Base-by-base conservation (phyloP, 1,284 basidiomycete species). In the Limonomyces culmigenus region DNA sequence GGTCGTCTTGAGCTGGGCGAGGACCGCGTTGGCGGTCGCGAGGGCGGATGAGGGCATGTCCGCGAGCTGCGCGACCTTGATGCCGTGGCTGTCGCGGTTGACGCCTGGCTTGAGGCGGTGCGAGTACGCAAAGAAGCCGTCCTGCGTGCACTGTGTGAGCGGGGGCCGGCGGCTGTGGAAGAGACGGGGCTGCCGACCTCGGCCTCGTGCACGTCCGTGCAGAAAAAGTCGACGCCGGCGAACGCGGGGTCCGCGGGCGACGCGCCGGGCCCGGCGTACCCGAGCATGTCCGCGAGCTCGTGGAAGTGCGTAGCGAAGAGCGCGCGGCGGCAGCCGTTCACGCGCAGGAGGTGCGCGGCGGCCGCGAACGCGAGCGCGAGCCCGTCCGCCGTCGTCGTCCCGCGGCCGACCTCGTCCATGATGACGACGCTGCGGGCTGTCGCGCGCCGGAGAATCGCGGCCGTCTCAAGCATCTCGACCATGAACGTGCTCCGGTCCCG, bases 291-390 rank as follows among this genome's bases (percentile, higher is more conserved):
- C 2, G 80, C 79, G 10, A 98, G 59, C 49, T 96, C 89, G 52
- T 97, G 89, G 48, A 96, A 96, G 55, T 98, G 93, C 10, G 93
- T 98, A 2, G 95, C 93, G 50, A 98, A 98, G 18, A 98, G 60
- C 2, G 84, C 71, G 16, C 89, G 71, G n/a, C n/a, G n/a, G 50
- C 84, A 89, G 36, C 63, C 59, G 48, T 86, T 89, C n/a, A 69
- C 58, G 13, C 63, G 56, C 31, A 81, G 59, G 12, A 98, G 67
- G 49, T 93, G 78, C 49, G 91, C 74, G 11, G 95, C 63, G 2
- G 89, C 78, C 1, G 88, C 85, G 51, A 88, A 97, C 1, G 92
- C 91, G 33, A 98, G 88, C 0, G 91, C 83, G 13, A 97, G 58
- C 3, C 95, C 93, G 44, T 96, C 91, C 39, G 76, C 70, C 4